Evolutionary conservation across 345 rosid species (phyloP).

Genomic region (Salix brachista): DNA sequence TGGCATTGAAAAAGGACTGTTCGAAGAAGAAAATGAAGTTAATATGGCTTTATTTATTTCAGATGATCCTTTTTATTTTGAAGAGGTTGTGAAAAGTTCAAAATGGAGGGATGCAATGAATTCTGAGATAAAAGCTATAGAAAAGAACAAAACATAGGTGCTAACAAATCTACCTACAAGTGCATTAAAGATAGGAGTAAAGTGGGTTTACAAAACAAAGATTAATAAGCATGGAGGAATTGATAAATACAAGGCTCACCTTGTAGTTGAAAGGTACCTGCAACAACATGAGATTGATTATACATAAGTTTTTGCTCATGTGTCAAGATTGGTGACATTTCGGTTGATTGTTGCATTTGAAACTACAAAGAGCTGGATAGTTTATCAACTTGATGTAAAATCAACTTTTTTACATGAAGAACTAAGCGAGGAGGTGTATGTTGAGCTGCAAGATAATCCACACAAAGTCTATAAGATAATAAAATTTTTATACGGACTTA

Average conservation of each 20-base stretch:
- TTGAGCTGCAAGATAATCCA: neutral
- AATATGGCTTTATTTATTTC: neutral
- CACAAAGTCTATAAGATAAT: neutral
- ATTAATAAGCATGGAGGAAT: too few species aligned
- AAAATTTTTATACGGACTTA: neutral
- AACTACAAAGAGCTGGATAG: neutral
- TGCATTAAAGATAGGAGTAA: neutral
- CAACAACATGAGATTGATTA: too few species aligned
- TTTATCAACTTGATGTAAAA: constrained; percentile 1
- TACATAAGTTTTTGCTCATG: neutral
- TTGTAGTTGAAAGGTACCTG: too few species aligned
- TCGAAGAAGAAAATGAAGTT: neutral
- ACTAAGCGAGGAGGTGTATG: too few species aligned
- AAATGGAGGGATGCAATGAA: neutral
- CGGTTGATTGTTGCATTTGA: neutral
- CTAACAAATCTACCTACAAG: neutral
- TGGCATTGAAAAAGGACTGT: neutral
- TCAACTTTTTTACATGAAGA: neutral
- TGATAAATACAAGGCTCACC: too few species aligned
- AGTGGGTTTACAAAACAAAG: too few species aligned
- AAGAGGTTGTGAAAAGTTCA: neutral
- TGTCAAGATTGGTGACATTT: neutral
- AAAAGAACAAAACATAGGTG: neutral
- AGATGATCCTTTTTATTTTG: neutral
- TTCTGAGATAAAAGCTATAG: neutral